phyloP scores from a whole-genome alignment of 2,329 filamentous ascomycete species.

The Teratosphaeria pseudoeucalypti region DNA sequence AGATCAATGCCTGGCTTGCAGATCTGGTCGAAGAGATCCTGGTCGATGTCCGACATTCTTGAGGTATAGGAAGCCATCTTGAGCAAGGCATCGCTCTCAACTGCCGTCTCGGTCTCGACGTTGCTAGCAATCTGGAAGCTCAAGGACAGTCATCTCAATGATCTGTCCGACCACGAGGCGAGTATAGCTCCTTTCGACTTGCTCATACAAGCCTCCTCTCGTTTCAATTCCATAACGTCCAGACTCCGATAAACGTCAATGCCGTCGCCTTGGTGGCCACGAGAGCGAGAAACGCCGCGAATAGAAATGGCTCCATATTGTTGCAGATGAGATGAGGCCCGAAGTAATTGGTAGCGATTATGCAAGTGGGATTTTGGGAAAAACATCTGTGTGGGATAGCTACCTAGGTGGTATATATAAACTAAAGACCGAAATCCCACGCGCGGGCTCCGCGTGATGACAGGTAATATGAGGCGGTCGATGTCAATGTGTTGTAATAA shows the following conservation, averaged over 20 bases:
- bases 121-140: conserved; percentile 56
- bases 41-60: conserved; percentile 64
- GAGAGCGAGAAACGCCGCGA: conserved; percentile 8
- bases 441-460: not conserved
- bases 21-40: conserved; percentile 54
- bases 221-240: not conserved
- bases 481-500: not conserved
- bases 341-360: not conserved
- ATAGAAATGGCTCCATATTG: conserved; percentile 10
- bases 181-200: not conserved
- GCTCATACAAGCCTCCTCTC: not conserved
- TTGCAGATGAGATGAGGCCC: not conserved
- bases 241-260: conserved; percentile 5
- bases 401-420: not conserved
- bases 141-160: conserved; percentile 59
- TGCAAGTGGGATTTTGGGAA: not conserved
- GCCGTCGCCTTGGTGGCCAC: conserved; percentile 10
- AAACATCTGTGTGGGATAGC: not conserved
- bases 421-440: not conserved
- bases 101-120: conserved; percentile 57
- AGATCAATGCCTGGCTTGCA: conserved; percentile 60
- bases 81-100: conserved; percentile 64
- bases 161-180: not conserved
- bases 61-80: conserved; percentile 83
- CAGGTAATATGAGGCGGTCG: not conserved